phyloP scores from a whole-genome alignment of 1,284 basidiomycete genomes.

The Inonotus hispidus region DNA sequence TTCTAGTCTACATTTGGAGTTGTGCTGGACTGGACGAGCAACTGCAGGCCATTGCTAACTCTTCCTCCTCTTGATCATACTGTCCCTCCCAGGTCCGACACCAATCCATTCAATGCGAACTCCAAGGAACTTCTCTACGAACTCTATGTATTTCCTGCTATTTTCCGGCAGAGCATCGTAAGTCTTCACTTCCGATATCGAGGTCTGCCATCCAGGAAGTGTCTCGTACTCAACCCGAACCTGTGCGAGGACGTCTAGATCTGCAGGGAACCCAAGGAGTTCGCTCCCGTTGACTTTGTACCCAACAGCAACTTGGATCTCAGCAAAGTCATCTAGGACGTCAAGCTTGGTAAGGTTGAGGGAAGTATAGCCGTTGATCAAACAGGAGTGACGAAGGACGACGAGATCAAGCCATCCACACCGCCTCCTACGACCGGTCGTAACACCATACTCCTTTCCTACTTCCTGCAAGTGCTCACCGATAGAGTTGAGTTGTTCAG shows the following conservation, averaged over 20 bases:
- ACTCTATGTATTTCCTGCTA: conserved; percentile 84
- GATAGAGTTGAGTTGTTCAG: conserved; percentile 85
- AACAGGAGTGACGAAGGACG: conserved; percentile 86
- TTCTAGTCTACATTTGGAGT: not conserved
- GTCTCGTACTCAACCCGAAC: conserved; percentile 90
- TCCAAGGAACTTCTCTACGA: conserved; percentile 79
- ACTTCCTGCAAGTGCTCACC: conserved; percentile 92
- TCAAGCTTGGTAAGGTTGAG: conserved; percentile 98
- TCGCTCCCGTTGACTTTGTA: conserved; percentile 80
- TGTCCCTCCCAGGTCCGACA: conserved; percentile 78
- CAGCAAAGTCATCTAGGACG: conserved; percentile 78
- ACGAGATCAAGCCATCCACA: conserved; percentile 98
- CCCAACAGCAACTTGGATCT: conserved; percentile 86
- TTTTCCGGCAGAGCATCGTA: conserved; percentile 84
- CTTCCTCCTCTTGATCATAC: conserved; percentile 51
- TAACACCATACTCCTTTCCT: conserved; percentile 87
- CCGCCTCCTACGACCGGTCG: conserved; percentile 87
- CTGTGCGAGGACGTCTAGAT: conserved; percentile 76
- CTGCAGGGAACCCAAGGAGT: conserved; percentile 86
- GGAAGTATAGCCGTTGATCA: conserved; percentile 94
- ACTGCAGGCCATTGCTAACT: not conserved
- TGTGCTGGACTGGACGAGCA: not conserved
- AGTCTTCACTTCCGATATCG: conserved; percentile 62
- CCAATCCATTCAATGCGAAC: conserved; percentile 90
- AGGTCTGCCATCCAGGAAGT: conserved; percentile 87